Conservation (phyloP, 805 yeast species). For the Metschnikowia corniflorae region DNA sequence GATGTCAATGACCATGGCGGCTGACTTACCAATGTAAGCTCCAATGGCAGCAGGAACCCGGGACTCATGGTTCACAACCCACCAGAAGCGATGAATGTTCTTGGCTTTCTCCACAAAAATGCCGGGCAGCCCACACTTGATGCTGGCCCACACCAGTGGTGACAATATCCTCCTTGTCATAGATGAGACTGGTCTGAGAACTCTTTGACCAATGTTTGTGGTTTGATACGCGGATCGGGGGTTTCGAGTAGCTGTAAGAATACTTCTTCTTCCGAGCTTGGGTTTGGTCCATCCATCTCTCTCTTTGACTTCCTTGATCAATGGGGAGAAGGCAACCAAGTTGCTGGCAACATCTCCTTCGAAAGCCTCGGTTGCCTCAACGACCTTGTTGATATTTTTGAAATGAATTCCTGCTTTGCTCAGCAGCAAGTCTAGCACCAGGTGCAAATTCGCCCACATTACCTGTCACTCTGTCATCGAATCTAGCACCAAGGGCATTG, state of each 20-base stretch:
- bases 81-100: slow-evolving; percentile 96
- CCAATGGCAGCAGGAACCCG: slow-evolving; percentile 98
- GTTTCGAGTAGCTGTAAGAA: slow-evolving; percentile 84
- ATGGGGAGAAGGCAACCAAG: slow-evolving; percentile 68
- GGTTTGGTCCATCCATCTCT: slow-evolving; percentile 81
- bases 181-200: slow-evolving; percentile 66
- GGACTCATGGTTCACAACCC: slow-evolving; percentile 99
- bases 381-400: slow-evolving; percentile 96
- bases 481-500: slow-evolving; percentile 93
- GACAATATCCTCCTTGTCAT: slow-evolving; percentile 72
- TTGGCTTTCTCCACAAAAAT: slow-evolving; percentile 90
- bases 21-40: slow-evolving; percentile 94
- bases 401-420: slow-evolving; percentile 80
- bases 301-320: slow-evolving; percentile 56
- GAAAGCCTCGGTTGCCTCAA: slow-evolving; percentile 91
- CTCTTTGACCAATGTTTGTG: slow-evolving; percentile 85
- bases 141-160: slow-evolving; percentile 99
- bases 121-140: slow-evolving; percentile 99
- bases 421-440: slow-evolving; percentile 83
- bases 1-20: slow-evolving; percentile 90
- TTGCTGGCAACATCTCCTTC: slow-evolving; percentile 93
- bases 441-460: slow-evolving; percentile 88
- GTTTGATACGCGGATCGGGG: slow-evolving; percentile 77
- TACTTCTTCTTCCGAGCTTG: slow-evolving; percentile 79
- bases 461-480: slow-evolving; percentile 97